Conservation (phyloP, 164 flowering plant species). For the Sextonia rubra region DNA sequence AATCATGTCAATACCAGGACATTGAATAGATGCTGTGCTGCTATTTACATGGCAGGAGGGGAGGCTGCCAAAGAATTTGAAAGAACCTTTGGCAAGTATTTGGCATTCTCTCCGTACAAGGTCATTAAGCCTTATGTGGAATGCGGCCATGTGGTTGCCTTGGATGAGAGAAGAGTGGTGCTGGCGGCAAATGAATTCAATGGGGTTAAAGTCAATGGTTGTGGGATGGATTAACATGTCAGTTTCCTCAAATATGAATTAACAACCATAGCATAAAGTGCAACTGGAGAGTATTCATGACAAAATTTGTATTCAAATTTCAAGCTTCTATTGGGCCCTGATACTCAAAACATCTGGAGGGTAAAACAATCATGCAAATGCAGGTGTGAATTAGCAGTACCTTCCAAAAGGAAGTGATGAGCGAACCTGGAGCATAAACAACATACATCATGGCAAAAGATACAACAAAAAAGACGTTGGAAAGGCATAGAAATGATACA, state of each 20-base stretch:
- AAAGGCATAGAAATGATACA: neutral
- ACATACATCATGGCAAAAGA: too few relatives aligned
- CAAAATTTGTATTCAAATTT: too few relatives aligned
- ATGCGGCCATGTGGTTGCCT: slow-evolving; percentile 76
- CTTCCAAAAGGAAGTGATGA: too few relatives aligned
- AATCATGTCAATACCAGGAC: slow-evolving; percentile 33
- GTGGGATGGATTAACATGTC: slow-evolving; percentile 14
- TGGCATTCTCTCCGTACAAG: slow-evolving; percentile 44
- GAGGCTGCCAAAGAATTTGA: slow-evolving; percentile 55
- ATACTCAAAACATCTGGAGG: too few relatives aligned
- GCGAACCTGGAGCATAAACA: too few relatives aligned
- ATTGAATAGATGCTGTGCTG: slow-evolving; percentile 75
- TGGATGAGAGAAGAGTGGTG: slow-evolving; percentile 50
- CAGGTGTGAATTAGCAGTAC: too few relatives aligned
- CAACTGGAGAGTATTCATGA: too few relatives aligned
- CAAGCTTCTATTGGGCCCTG: too few relatives aligned
- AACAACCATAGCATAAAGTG: slow-evolving; percentile 57
- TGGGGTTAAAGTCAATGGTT: slow-evolving; percentile 21
- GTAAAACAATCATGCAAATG: too few relatives aligned
- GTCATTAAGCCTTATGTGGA: slow-evolving; percentile 52
- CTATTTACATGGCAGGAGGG: slow-evolving; percentile 84
- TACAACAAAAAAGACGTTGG: too few relatives aligned
- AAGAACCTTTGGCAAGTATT: slow-evolving; percentile 52
- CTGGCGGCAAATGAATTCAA: slow-evolving; percentile 37
- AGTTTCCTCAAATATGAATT: slow-evolving; percentile 92